Conservation (phyloP, 768 basidiomycete species). For the Brasilioporus rufonigricans region DNA sequence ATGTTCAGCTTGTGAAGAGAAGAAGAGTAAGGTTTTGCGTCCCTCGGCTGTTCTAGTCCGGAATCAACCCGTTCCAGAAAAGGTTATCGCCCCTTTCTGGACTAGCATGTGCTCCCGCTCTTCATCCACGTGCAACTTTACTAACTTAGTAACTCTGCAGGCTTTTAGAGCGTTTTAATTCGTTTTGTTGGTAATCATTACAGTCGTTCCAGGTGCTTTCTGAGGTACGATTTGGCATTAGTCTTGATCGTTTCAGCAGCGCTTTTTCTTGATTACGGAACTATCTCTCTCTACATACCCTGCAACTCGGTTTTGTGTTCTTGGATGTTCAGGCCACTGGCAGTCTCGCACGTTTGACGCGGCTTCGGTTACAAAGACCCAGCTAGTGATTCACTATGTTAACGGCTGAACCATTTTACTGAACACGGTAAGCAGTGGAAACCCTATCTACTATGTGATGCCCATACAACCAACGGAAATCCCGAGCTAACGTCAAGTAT, state of each 20-base stretch:
- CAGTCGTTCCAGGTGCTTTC: neutral
- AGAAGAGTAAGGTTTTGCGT: neutral
- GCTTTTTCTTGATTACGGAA: neutral
- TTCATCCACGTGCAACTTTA: neutral
- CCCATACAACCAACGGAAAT: too few species aligned
- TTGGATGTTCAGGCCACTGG: neutral
- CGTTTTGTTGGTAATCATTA: neutral
- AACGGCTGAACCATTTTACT: too few species aligned
- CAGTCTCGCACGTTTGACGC: too few species aligned
- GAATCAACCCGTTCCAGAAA: neutral
- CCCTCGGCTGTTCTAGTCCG: neutral
- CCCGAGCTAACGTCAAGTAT: too few species aligned
- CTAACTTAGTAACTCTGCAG: too few species aligned
- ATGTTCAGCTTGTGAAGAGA: slow-evolving; percentile 54
- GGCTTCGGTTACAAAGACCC: too few species aligned
- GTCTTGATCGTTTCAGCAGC: neutral
- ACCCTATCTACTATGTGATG: too few species aligned
- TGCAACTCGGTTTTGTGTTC: neutral
- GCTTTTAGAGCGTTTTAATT: neutral
- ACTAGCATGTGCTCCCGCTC: neutral
- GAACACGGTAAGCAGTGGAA: too few species aligned
- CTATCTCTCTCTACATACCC: neutral
- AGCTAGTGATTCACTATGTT: too few species aligned
- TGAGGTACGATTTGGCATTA: neutral
- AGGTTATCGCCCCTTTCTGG: neutral